phyloP scores from a whole-genome alignment of 2,329 filamentous ascomycete genomes.

The Curvularia spicifera region DNA sequence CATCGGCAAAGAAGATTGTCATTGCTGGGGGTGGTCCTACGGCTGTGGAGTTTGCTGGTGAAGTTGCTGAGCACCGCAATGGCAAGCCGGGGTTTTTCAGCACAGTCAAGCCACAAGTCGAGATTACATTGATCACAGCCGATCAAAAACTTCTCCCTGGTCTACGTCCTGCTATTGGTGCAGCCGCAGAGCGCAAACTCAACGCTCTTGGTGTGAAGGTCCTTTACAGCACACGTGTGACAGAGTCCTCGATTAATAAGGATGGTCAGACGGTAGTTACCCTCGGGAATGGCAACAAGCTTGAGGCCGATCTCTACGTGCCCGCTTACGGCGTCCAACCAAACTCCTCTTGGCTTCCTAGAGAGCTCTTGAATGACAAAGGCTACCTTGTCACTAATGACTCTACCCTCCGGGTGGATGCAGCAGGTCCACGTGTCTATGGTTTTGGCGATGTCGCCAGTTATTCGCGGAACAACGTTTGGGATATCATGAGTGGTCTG shows the following conservation, averaged over 20 bases:
- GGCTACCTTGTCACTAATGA: constrained; percentile 59
- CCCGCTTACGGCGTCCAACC: constrained; percentile 59
- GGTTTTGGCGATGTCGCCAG: constrained; percentile 56
- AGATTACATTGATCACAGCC: constrained; percentile 56
- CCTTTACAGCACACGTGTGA: constrained; percentile 49
- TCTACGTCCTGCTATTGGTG: constrained; percentile 50
- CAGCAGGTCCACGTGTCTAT: constrained; percentile 56
- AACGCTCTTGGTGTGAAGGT: constrained; percentile 57
- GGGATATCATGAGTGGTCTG: constrained; percentile 51
- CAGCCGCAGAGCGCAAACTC: constrained; percentile 56
- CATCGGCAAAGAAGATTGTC: constrained; percentile 53
- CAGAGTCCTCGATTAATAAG: constrained; percentile 24
- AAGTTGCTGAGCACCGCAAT: constrained; percentile 53
- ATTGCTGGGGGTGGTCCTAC: constrained; percentile 58
- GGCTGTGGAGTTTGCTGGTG: constrained; percentile 58
- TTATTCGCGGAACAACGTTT: constrained; percentile 51
- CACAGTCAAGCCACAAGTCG: constrained; percentile 34
- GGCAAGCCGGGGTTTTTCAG: constrained; percentile 51
- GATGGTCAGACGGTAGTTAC: constrained; percentile 51
- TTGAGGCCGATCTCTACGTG: constrained; percentile 61
- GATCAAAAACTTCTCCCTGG: constrained; percentile 50
- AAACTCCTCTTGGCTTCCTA: constrained; percentile 61
- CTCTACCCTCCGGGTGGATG: constrained; percentile 55
- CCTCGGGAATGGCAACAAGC: constrained; percentile 53
- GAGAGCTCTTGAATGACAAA: constrained; percentile 52